phyloP scores from a whole-genome alignment of 148 eudicot species.

The Chenopodium quinoa region DNA sequence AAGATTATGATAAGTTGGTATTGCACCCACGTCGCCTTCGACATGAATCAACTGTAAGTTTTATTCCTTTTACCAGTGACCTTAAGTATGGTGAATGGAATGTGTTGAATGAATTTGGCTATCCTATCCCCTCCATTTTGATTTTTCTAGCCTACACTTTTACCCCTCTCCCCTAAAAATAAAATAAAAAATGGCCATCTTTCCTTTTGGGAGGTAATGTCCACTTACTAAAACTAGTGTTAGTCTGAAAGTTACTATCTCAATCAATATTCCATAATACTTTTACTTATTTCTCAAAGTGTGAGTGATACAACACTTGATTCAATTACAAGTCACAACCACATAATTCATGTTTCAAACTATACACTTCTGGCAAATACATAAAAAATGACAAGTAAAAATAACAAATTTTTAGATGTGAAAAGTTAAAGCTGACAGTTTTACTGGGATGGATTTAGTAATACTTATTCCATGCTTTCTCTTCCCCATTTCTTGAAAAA shows the following conservation, averaged over 20 bases:
- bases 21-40: constrained; percentile 66
- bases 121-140: not conserved
- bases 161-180: too few species aligned
- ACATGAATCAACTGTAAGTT: constrained; percentile 92
- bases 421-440: not conserved
- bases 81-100: not conserved
- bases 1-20: constrained; percentile 68
- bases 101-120: not conserved
- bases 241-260: too few species aligned
- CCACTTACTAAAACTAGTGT: too few species aligned
- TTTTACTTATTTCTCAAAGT: not conserved
- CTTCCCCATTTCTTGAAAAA: not conserved
- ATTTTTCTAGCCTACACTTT: not conserved
- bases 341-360: too few species aligned
- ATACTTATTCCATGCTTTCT: not conserved
- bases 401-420: not conserved
- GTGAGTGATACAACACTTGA: not conserved
- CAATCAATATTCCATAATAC: not conserved
- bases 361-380: not conserved
- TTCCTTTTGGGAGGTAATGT: too few species aligned
- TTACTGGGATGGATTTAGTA: not conserved
- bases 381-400: too few species aligned
- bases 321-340: not conserved
- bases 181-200: too few species aligned
- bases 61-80: not conserved